A percentile compares a stretch with the other conserved stretches of the same genome.
Evolutionary conservation across 2,329 filamentous ascomycete genomes (phyloP).

Genomic region (Aspergillus japonicus): DNA sequence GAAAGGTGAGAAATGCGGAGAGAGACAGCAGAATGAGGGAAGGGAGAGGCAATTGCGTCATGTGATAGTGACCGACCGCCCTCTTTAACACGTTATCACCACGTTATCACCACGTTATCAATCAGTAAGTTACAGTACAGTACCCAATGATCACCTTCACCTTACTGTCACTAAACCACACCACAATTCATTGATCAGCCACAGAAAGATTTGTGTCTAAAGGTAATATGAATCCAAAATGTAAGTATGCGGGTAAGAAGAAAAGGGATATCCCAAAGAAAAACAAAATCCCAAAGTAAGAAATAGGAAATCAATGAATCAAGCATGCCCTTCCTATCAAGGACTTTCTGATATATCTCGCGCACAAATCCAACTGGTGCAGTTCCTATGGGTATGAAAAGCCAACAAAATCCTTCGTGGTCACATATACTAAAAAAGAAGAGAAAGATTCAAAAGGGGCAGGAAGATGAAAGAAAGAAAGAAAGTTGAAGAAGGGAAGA

Average conservation of each 20-base stretch:
- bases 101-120: neutral
- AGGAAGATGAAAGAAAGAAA: neutral
- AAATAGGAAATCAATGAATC: neutral
- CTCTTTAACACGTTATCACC: too few relatives aligned
- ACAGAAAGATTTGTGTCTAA: neutral
- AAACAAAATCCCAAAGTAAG: too few relatives aligned
- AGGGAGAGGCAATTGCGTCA: slow-evolving; percentile 1
- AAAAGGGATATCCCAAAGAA: neutral
- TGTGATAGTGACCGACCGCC: slow-evolving; percentile 3
- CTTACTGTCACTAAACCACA: neutral
- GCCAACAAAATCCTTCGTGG: slow-evolving; percentile 19
- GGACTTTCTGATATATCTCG: slow-evolving; percentile 2
- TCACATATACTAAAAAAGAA: slow-evolving; percentile 17
- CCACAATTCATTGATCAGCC: too few relatives aligned
- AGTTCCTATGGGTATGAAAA: slow-evolving; percentile 23
- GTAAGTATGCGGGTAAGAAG: neutral
- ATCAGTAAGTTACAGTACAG: neutral
- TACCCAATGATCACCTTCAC: too few relatives aligned
- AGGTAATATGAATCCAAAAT: neutral
- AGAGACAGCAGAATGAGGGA: neutral
- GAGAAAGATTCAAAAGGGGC: neutral
- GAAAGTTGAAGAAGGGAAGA: slow-evolving; percentile 1
- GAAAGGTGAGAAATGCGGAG: neutral
- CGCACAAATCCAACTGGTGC: slow-evolving; percentile 12
- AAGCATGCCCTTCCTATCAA: slow-evolving; percentile 1